Percentiles rank a stretch among this genome's conserved stretches.
These are phyloP conservation scores for Termitomyces heimii DNA, from an alignment of 768 basidiomycete species.

Conservation along the genomic window DNA sequence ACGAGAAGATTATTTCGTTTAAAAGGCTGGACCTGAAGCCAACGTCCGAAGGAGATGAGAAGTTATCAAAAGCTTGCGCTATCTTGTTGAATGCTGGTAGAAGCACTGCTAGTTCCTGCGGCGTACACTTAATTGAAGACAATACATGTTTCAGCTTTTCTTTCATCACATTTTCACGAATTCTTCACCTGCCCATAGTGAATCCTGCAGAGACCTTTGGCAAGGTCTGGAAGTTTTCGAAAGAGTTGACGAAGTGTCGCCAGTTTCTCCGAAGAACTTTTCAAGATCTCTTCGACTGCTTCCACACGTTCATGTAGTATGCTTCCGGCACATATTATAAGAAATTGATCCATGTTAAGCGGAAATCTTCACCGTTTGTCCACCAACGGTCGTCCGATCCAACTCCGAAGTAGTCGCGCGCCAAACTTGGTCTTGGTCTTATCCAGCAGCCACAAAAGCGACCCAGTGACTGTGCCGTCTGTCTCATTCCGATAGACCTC, in stretches of 20 bases:
- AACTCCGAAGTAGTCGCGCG: conserved; percentile 70
- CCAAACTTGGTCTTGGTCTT: conserved; percentile 88
- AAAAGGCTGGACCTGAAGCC: conserved; percentile 64
- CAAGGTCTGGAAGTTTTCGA: conserved; percentile 78
- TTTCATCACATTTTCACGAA: not conserved
- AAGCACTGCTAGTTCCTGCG: conserved; percentile 72
- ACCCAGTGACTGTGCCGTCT: conserved; percentile 66
- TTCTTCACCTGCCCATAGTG: conserved; percentile 80
- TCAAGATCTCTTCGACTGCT: conserved; percentile 78
- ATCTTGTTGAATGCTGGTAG: conserved; percentile 74
- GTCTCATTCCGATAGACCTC: conserved; percentile 94
- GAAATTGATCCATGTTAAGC: not conserved
- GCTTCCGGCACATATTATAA: conserved; percentile 29
- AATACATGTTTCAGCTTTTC: not conserved
- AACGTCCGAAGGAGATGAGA: conserved; percentile 34
- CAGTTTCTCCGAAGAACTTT: conserved; percentile 55
- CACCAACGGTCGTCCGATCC: conserved; percentile 83
- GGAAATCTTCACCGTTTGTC: conserved; percentile 48
- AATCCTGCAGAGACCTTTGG: conserved; percentile 79
- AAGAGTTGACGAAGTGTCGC: conserved; percentile 65
- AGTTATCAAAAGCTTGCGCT: conserved; percentile 51
- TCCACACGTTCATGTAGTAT: conserved; percentile 71
- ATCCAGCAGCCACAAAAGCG: conserved; percentile 82
- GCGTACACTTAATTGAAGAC: conserved; percentile 57
- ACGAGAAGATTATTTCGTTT: conserved; percentile 59